Conservation (phyloP, 2,329 filamentous ascomycete genomes). For the Aspergillus niger region DNA sequence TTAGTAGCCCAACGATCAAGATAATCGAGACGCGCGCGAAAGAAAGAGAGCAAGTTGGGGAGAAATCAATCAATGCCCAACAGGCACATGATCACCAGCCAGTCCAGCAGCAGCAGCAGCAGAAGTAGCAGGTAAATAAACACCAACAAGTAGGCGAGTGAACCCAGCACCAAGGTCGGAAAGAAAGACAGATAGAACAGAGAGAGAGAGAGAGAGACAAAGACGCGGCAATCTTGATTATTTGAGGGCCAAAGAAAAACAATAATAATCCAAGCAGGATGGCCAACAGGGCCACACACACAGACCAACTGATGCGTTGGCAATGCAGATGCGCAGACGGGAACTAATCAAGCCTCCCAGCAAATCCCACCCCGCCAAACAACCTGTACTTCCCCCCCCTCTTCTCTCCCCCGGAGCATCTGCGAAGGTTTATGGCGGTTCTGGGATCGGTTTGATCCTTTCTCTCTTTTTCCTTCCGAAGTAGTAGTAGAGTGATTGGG, state of each 20-base stretch:
- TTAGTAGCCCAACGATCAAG: neutral
- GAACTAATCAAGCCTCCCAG: constrained; percentile 26
- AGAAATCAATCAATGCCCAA: neutral
- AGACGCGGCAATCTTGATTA: constrained; percentile 13
- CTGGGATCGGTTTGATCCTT: too few species aligned
- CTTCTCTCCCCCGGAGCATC: neutral
- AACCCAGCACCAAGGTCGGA: neutral
- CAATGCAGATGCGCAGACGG: constrained; percentile 31
- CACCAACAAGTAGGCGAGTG: neutral
- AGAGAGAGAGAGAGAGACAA: constrained; percentile 1
- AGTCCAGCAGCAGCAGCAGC: neutral
- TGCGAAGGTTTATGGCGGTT: too few species aligned
- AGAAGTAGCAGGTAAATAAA: too few species aligned
- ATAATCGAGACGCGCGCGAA: neutral
- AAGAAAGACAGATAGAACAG: neutral
- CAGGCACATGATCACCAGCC: neutral
- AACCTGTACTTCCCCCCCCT: constrained; percentile 11
- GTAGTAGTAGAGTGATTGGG: too few species aligned
- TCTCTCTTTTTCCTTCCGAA: too few species aligned
- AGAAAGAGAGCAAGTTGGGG: neutral
- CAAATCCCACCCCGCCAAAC: constrained; percentile 24
- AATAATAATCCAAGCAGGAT: neutral
- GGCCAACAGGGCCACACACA: constrained; percentile 24
- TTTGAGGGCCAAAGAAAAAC: constrained; percentile 7
- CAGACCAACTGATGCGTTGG: constrained; percentile 35